Conservation (phyloP, 2,329 filamentous ascomycete species). For the Neonectria magnoliae region DNA sequence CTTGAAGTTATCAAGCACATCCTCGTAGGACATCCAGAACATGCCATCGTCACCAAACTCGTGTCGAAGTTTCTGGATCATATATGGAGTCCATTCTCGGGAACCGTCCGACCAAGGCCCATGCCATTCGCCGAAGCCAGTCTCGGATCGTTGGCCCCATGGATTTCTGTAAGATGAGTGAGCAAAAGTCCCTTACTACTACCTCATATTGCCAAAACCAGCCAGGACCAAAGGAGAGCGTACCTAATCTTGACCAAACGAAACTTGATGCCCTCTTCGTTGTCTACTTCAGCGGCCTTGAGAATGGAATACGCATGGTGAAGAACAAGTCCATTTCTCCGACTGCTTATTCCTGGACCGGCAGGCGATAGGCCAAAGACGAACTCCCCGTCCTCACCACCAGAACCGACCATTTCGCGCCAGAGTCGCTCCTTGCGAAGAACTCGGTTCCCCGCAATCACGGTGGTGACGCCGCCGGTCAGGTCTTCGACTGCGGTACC, state of each 20-base stretch:
- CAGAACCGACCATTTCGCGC: constrained; percentile 72
- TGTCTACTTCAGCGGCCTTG: constrained; percentile 55
- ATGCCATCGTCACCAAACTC: constrained; percentile 74
- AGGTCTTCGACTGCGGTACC: constrained; percentile 62
- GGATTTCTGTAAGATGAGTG: constrained; percentile 64
- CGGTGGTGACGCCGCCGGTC: constrained; percentile 66
- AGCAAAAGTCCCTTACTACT: neutral
- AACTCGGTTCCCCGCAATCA: constrained; percentile 65
- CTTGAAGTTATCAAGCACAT: constrained; percentile 57
- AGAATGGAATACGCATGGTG: constrained; percentile 64
- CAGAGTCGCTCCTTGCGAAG: constrained; percentile 76
- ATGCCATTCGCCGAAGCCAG: constrained; percentile 68
- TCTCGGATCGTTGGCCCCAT: constrained; percentile 68
- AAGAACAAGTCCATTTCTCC: constrained; percentile 53
- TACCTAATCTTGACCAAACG: constrained; percentile 58
- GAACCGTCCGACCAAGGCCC: constrained; percentile 79
- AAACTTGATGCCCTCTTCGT: constrained; percentile 51
- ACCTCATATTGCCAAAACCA: neutral
- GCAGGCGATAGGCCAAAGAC: constrained; percentile 60
- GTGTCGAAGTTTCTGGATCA: constrained; percentile 73
- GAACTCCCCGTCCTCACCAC: constrained; percentile 75
- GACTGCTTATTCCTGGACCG: constrained; percentile 37
- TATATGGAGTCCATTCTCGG: constrained; percentile 78
- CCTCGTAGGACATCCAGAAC: constrained; percentile 58
- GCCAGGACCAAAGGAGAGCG: neutral